Conservation (phyloP, 768 basidiomycete genomes). For the Calocera cornea region DNA sequence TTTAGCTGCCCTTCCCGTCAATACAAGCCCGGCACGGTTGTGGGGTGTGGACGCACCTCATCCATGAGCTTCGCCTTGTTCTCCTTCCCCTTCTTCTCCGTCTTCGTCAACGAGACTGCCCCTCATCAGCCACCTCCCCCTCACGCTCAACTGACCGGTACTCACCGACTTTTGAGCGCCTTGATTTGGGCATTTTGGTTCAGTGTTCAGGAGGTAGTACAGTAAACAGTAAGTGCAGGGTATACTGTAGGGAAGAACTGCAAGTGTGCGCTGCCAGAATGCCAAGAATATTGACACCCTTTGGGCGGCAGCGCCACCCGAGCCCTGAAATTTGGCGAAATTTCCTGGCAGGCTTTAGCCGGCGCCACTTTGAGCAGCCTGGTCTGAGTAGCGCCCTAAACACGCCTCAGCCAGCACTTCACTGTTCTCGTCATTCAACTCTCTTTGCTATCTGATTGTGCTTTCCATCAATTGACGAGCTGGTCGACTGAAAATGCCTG, state of each 20-base stretch:
- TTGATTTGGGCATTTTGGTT: conserved; percentile 68
- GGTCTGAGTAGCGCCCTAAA: neutral
- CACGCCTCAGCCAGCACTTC: too few species aligned
- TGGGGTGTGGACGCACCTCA: conserved; percentile 61
- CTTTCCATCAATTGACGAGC: neutral
- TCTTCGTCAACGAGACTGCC: conserved; percentile 83
- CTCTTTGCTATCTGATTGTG: neutral
- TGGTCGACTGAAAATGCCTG: neutral
- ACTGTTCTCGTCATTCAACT: too few species aligned
- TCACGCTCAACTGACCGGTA: conserved; percentile 11
- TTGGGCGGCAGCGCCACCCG: neutral
- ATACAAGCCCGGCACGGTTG: too few species aligned
- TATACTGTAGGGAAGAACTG: neutral
- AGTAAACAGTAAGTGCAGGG: neutral
- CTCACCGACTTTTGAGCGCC: conserved; percentile 76
- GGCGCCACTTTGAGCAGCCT: neutral
- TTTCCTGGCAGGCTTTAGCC: neutral
- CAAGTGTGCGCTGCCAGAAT: neutral
- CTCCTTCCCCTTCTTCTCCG: conserved; percentile 81
- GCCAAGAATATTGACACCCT: neutral
- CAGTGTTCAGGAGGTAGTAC: too few species aligned
- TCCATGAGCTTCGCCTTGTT: conserved; percentile 74
- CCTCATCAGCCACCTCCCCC: conserved; percentile 12
- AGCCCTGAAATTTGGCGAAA: neutral
- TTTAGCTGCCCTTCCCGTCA: conserved; percentile 53